A percentile compares a stretch with the other conserved stretches of the same genome.
phyloP scores from a whole-genome alignment of 441 rosid species.

The Theobroma grandiflorum region DNA sequence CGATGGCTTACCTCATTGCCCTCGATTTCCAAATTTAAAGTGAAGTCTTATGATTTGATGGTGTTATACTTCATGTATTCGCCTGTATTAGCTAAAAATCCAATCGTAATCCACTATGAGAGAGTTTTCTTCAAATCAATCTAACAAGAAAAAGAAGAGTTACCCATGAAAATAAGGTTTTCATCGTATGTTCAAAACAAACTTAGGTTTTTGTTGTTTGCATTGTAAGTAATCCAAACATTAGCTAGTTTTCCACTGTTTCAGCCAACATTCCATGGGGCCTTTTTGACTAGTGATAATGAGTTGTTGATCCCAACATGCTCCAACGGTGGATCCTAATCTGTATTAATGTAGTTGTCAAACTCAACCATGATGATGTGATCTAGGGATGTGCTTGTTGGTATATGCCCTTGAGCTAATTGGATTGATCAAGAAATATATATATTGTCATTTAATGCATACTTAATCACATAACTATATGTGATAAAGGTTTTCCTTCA shows the following conservation, averaged over 20 bases:
- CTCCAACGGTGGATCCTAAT: conserved; percentile 56
- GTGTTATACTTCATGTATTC: conserved; percentile 22
- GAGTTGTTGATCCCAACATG: conserved; percentile 57
- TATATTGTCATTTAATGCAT: no score
- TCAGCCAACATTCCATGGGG: conserved; percentile 40
- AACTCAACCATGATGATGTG: conserved; percentile 51
- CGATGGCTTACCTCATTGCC: background rate
- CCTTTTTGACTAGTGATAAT: conserved; percentile 32
- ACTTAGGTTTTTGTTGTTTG: conserved; percentile 37
- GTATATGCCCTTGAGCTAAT: no score
- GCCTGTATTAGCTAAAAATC: conserved; percentile 44
- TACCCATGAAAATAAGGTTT: conserved; percentile 30
- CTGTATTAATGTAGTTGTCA: conserved; percentile 41
- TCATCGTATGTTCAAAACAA: conserved; percentile 40
- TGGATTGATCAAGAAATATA: no score
- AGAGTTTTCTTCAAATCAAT: conserved; percentile 40
- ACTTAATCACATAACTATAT: no score
- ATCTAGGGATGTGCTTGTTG: conserved; percentile 16
- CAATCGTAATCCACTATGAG: conserved; percentile 39
- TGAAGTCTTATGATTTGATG: conserved; percentile 44
- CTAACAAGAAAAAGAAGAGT: conserved; percentile 33
- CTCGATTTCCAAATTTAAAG: conserved; percentile 34
- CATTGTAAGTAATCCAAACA: conserved; percentile 40
- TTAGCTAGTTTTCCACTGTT: conserved; percentile 40
- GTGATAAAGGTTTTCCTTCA: no score